Conservation (phyloP, 225 moss, liverwort and hornwort species). For the Lunularia cruciata region DNA sequence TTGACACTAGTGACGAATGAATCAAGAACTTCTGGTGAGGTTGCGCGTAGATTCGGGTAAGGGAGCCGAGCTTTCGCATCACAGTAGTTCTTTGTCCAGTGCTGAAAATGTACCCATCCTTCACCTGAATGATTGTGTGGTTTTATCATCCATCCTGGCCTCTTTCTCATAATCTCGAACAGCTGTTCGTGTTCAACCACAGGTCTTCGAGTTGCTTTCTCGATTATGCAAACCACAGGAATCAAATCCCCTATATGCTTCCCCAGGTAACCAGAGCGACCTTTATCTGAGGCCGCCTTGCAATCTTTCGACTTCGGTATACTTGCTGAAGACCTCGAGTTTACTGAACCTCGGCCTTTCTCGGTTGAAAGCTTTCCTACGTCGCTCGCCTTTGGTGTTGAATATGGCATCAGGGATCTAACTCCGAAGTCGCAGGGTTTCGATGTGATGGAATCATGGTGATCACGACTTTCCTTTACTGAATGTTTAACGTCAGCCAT, state of each 20-base stretch:
- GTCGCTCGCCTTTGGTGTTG: background rate
- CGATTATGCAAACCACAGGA: conserved; percentile 6
- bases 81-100: conserved; percentile 7
- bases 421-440: background rate
- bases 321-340: background rate
- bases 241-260: background rate
- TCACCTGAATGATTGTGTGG: background rate
- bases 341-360: background rate
- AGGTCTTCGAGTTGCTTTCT: background rate
- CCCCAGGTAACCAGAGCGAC: background rate
- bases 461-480: no score
- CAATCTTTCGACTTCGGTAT: background rate
- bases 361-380: background rate
- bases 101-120: conserved; percentile 13
- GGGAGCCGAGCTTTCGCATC: conserved; percentile 18
- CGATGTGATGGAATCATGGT: no score
- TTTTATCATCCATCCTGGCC: conserved; percentile 10
- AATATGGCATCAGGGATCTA: background rate
- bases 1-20: background rate
- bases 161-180: conserved; percentile 12
- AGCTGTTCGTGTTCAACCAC: conserved; percentile 6
- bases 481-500: no score
- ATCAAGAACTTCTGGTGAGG: conserved; percentile 16
- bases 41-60: conserved; percentile 3
- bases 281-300: background rate